Evolutionary conservation across 768 basidiomycete species (phyloP), one percentile per base, ranked within the genome.

Genomic region (Lactarius evosmus): DNA sequence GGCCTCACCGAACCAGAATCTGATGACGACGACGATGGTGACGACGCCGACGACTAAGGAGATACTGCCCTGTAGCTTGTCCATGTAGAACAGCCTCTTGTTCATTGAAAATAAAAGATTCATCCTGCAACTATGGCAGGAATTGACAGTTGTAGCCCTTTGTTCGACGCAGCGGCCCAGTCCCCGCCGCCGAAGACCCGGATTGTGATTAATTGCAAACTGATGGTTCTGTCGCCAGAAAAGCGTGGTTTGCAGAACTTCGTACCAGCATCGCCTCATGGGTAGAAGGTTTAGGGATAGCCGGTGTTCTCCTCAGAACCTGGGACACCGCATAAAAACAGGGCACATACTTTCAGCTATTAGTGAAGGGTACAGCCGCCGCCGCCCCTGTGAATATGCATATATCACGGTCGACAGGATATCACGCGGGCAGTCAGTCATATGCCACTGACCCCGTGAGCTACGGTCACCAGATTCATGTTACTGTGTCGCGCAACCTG

Each of bases 1-100:
- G 58, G 59, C 22, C 7, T 17, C n/a, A 50, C 51, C 9, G 63
- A 64, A 25, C 44, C 62, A 30, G 63, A 60, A 16, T 44, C 34
- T 4, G 52, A 46, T 11, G 22, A 33, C 32, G 38, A 53, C 30
- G 32, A 46, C 8, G 55, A 40, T 11, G 11, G 19, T 12, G 56
- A 53, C 11, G 40, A 52, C 1, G 25, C 32, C 22, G 40, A 60
- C 4, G 40, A 44, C 4, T 16, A 46, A 29, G 33, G 46, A 27
- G 25, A 56, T 46, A n/a, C 9, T 22, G 1, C 4, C n/a, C n/a
- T 12, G 44, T 17, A 22, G 25, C 44, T 3, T 46, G 44, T 6
- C 11, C 6, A 16, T 46, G n/a, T 46, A 46, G 44, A 14, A 46
- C n/a, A 46, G 44, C 44, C 22, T 25, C 11, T 3, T 46, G 12